A percentile compares a stretch with the other conserved stretches of the same genome.
phyloP scores from a whole-genome alignment of 805 yeast species.

The Pichia kluyveri region DNA sequence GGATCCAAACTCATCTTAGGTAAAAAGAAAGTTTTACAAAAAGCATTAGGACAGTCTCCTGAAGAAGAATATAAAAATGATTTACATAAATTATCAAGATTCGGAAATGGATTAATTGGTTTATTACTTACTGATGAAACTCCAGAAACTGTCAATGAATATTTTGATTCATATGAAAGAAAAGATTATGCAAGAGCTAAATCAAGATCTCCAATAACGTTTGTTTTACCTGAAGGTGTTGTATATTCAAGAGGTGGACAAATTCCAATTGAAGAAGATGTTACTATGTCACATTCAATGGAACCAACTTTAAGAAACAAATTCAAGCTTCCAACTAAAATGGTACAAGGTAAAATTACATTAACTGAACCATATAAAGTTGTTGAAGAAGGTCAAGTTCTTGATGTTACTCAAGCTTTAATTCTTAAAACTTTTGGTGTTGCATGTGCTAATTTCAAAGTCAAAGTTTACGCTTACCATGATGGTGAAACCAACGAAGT shows the following conservation, averaged over 20 bases:
- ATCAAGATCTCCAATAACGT: slow-evolving; percentile 70
- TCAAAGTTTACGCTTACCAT: slow-evolving; percentile 68
- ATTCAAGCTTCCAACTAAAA: slow-evolving; percentile 83
- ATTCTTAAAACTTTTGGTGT: slow-evolving; percentile 92
- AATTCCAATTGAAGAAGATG: slow-evolving; percentile 81
- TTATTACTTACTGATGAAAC: slow-evolving; percentile 82
- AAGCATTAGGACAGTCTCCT: slow-evolving; percentile 80
- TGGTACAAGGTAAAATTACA: slow-evolving; percentile 80
- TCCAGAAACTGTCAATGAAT: slow-evolving; percentile 82
- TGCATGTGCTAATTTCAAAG: slow-evolving; percentile 87
- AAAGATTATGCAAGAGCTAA: slow-evolving; percentile 89
- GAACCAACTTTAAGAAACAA: slow-evolving; percentile 88
- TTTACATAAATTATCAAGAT: slow-evolving; percentile 56
- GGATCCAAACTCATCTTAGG: slow-evolving; percentile 89
- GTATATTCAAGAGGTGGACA: slow-evolving; percentile 96
- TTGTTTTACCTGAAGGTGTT: slow-evolving; percentile 82
- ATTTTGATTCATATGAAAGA: slow-evolving; percentile 69
- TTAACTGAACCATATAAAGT: slow-evolving; percentile 72
- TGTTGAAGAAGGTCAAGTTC: slow-evolving; percentile 66
- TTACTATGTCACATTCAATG: slow-evolving; percentile 92
- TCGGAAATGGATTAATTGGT: slow-evolving; percentile 74
- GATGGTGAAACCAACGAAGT: slow-evolving; percentile 44
- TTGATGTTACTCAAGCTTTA: slow-evolving; percentile 87
- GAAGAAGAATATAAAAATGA: slow-evolving; percentile 89
- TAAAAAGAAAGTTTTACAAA: slow-evolving; percentile 84